Conservation (phyloP, 768 basidiomycete species). For the Suillus subaureus region DNA sequence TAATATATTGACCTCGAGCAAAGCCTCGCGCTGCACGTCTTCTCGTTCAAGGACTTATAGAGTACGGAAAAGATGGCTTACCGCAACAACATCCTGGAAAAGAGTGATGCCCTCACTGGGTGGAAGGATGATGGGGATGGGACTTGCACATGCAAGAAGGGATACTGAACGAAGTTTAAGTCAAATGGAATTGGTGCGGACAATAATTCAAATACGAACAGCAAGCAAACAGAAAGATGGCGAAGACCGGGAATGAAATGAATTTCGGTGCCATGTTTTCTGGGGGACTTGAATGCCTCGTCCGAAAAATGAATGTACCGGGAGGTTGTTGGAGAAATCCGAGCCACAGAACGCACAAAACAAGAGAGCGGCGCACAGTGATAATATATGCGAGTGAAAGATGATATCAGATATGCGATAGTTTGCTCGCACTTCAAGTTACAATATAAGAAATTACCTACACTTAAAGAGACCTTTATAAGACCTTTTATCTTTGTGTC, state of each 20-base stretch:
- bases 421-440: not conserved
- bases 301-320: not conserved
- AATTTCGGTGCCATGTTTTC: conserved; percentile 11
- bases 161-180: conserved; percentile 7
- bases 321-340: not conserved
- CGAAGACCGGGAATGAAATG: conserved; percentile 2
- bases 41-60: not conserved
- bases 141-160: conserved; percentile 10
- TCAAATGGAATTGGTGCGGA: not conserved
- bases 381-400: not conserved
- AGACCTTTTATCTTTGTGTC: not conserved
- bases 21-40: conserved; percentile 11
- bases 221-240: conserved; percentile 10
- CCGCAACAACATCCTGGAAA: conserved; percentile 16
- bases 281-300: not conserved
- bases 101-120: conserved; percentile 11
- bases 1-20: not conserved
- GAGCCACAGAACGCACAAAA: not conserved
- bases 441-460: not conserved
- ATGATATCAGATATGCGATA: not conserved
- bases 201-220: conserved; percentile 9
- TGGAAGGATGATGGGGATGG: conserved; percentile 14
- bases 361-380: not conserved
- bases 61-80: not conserved
- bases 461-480: not conserved